Evolutionary conservation across 257 asterid genomes (phyloP).

Genomic region (Salvia splendens): DNA sequence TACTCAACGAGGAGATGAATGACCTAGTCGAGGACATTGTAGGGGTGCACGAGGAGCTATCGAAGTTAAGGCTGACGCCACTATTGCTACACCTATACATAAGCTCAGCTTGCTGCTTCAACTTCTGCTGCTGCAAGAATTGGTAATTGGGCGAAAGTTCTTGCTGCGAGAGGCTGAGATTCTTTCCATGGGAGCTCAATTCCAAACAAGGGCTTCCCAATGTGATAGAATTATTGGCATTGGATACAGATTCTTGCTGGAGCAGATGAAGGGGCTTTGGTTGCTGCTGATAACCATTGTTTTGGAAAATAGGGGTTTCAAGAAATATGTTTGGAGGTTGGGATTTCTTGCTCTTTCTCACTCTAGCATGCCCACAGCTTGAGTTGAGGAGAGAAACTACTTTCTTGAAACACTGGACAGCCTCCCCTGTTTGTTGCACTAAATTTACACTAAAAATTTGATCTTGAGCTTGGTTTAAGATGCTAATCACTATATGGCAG

Average conservation of each 20-base stretch:
- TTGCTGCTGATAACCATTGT: slow-evolving; percentile 35
- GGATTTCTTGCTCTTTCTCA: slow-evolving; percentile 55
- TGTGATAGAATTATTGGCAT: slow-evolving; percentile 45
- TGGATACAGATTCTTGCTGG: slow-evolving; percentile 46
- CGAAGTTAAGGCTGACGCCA: slow-evolving; percentile 80
- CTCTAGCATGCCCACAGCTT: slow-evolving; percentile 80
- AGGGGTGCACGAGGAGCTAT: slow-evolving; percentile 75
- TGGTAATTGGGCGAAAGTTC: slow-evolving; percentile 28
- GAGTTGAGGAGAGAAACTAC: slow-evolving; percentile 70
- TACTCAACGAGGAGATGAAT: slow-evolving; percentile 80
- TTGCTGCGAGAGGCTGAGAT: slow-evolving; percentile 43
- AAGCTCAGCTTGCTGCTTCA: slow-evolving; percentile 65
- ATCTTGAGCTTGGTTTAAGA: slow-evolving; percentile 57
- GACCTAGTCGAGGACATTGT: slow-evolving; percentile 87
- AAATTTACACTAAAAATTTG: slow-evolving; percentile 53
- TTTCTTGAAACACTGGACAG: slow-evolving; percentile 66
- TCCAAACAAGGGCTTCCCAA: slow-evolving; percentile 60
- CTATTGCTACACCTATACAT: slow-evolving; percentile 61
- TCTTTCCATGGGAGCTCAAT: slow-evolving; percentile 50
- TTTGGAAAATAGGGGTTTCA: slow-evolving; percentile 49
- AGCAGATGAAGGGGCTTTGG: slow-evolving; percentile 52
- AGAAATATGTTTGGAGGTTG: slow-evolving; percentile 50
- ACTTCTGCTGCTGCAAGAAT: slow-evolving; percentile 41
- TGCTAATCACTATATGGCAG: slow-evolving; percentile 69
- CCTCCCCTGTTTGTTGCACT: slow-evolving; percentile 63